These are phyloP conservation scores for Bolboschoenus planiculmis DNA, from an alignment of 176 grass and related monocot species.

Conservation along the genomic window DNA sequence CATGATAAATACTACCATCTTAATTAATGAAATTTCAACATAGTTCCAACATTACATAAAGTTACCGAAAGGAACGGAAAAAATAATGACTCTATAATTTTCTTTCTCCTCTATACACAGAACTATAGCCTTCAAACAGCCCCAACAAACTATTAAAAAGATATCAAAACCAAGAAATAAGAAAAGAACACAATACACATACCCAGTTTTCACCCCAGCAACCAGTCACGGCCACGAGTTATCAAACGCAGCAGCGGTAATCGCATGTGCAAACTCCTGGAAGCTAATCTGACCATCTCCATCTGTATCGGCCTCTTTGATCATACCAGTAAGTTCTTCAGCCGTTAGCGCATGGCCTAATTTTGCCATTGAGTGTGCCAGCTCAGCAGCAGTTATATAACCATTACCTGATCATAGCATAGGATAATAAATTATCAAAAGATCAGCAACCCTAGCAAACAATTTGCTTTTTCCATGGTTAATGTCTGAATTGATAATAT, in stretches of 20 bases:
- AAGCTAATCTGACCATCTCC: conserved; percentile 81
- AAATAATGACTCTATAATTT: not conserved
- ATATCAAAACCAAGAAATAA: not conserved
- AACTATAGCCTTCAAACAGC: not conserved
- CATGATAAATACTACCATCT: not conserved
- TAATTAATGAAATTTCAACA: not conserved
- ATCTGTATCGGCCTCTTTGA: conserved; percentile 89
- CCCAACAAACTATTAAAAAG: not conserved
- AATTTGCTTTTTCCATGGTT: not conserved
- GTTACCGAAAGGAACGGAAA: not conserved
- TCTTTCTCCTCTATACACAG: not conserved
- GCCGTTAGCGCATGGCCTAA: conserved; percentile 71
- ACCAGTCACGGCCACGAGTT: conserved; percentile 60
- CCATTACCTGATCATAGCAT: conserved; percentile 34
- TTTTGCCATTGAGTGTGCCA: conserved; percentile 92
- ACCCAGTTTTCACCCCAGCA: not conserved
- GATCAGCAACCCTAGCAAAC: not conserved
- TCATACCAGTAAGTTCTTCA: conserved; percentile 94
- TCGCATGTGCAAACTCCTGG: conserved; percentile 81
- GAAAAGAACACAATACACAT: not conserved
- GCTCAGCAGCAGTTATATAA: conserved; percentile 93
- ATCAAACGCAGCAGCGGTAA: conserved; percentile 75
- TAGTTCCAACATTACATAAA: conserved; percentile 1
- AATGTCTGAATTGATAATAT: not conserved
- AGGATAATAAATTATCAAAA: not conserved